Evolutionary conservation across 78 protist species (phyloP).

Genomic region (Isochrysis galbana): DNA sequence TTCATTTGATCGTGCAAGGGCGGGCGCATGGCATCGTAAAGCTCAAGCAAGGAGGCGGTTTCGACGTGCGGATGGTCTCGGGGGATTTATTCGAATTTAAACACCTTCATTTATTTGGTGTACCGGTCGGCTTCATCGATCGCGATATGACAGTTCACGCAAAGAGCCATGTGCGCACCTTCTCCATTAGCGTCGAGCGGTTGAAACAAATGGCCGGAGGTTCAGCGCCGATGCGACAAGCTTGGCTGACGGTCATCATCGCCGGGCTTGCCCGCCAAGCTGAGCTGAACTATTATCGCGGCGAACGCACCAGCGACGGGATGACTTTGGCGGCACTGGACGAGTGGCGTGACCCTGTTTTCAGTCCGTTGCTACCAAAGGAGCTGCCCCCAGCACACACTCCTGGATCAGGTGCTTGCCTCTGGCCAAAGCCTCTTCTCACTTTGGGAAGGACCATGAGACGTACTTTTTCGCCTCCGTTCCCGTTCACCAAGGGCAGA

Average conservation of each 20-base stretch:
- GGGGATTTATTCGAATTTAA: slow-evolving; percentile 1
- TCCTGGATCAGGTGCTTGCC: neutral
- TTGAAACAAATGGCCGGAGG: neutral
- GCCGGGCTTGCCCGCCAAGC: neutral
- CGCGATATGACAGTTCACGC: neutral
- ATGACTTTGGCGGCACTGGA: neutral
- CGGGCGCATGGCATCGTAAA: neutral
- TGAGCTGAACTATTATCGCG: neutral
- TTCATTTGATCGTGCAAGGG: neutral
- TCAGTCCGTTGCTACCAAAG: neutral
- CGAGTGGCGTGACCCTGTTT: neutral
- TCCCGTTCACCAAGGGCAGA: neutral
- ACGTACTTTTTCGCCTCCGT: neutral
- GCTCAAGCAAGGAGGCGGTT: neutral
- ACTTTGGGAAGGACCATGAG: neutral
- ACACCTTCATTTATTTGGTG: neutral
- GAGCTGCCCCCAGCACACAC: neutral
- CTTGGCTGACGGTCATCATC: neutral
- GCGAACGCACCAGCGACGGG: neutral
- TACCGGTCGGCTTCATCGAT: neutral
- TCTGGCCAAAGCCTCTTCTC: neutral
- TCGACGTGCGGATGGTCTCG: neutral
- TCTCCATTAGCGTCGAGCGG: neutral
- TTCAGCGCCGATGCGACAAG: neutral
- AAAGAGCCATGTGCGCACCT: neutral